phyloP scores from a whole-genome alignment of 768 basidiomycete genomes.

The Cubamyces lactineus region DNA sequence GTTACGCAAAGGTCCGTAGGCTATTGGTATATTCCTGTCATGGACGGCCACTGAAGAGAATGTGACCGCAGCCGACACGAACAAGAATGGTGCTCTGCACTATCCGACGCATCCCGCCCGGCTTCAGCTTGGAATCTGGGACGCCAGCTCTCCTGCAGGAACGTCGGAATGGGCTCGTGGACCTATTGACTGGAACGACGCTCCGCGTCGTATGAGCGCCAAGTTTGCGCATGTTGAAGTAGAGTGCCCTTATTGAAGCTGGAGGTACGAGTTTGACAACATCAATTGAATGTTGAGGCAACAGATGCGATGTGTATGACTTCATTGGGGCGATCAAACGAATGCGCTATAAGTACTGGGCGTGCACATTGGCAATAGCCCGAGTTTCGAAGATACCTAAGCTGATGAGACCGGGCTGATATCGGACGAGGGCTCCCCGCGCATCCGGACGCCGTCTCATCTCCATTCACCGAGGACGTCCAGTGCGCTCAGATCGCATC shows the following conservation, averaged over 20 bases:
- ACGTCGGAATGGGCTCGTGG: conserved; percentile 49
- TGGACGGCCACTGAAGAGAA: background rate
- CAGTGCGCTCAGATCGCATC: no score
- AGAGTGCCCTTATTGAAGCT: conserved; percentile 36
- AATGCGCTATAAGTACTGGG: no score
- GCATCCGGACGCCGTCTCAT: no score
- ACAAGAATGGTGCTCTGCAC: conserved; percentile 38
- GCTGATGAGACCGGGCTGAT: no score
- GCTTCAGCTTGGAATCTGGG: conserved; percentile 51
- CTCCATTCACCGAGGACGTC: no score
- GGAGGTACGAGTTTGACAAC: no score
- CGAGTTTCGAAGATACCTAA: no score
- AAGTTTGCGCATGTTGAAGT: conserved; percentile 41
- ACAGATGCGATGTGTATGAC: no score
- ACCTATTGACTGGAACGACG: conserved; percentile 44
- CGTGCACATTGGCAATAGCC: no score
- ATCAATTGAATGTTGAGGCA: no score
- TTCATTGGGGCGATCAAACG: no score
- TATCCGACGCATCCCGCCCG: conserved; percentile 43
- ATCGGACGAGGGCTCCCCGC: no score
- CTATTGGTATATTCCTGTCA: background rate
- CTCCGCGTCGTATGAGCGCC: conserved; percentile 39
- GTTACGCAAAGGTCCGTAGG: conserved; percentile 30
- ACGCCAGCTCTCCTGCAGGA: conserved; percentile 44
- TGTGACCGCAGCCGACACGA: conserved; percentile 36